Evolutionary conservation across 371 early-diverging fungal species (phyloP).

Genomic region (Mucor indicus): DNA sequence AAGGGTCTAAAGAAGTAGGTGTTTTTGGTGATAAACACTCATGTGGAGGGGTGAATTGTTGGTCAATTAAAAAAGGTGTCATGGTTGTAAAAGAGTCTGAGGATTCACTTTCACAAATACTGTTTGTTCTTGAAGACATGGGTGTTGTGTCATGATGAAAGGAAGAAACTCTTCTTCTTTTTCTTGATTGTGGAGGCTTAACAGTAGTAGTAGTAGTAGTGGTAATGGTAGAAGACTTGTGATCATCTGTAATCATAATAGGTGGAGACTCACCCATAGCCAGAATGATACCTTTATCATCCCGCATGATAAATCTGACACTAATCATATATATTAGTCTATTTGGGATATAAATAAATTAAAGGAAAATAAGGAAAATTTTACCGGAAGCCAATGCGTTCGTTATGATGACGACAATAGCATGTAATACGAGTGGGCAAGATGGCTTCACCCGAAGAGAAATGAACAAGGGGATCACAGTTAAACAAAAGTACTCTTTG

Average conservation of each 20-base stretch:
- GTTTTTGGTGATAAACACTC: neutral
- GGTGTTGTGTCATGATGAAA: slow-evolving; percentile 11
- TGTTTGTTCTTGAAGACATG: slow-evolving; percentile 16
- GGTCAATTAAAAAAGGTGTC: neutral
- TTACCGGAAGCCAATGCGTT: slow-evolving; percentile 81
- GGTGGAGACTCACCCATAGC: slow-evolving; percentile 84
- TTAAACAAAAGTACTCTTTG: slow-evolving; percentile 76
- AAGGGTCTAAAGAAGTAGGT: neutral
- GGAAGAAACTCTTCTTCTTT: neutral
- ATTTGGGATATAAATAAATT: neutral
- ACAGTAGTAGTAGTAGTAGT: neutral
- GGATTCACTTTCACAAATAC: neutral
- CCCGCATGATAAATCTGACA: slow-evolving; percentile 68
- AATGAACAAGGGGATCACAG: slow-evolving; percentile 78
- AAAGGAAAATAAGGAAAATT: neutral
- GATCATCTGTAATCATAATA: slow-evolving; percentile 94
- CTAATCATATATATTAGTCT: too few relatives aligned
- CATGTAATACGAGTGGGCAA: slow-evolving; percentile 92
- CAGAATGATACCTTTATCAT: slow-evolving; percentile 57
- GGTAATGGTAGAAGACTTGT: slow-evolving; percentile 74
- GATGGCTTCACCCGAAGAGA: slow-evolving; percentile 77
- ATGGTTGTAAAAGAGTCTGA: neutral
- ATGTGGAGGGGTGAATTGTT: neutral
- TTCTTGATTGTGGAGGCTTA: neutral
- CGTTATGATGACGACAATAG: slow-evolving; percentile 92